These are phyloP conservation scores for Linanthus parryae DNA, from an alignment of 148 eudicot genomes.

Conservation along the genomic window DNA sequence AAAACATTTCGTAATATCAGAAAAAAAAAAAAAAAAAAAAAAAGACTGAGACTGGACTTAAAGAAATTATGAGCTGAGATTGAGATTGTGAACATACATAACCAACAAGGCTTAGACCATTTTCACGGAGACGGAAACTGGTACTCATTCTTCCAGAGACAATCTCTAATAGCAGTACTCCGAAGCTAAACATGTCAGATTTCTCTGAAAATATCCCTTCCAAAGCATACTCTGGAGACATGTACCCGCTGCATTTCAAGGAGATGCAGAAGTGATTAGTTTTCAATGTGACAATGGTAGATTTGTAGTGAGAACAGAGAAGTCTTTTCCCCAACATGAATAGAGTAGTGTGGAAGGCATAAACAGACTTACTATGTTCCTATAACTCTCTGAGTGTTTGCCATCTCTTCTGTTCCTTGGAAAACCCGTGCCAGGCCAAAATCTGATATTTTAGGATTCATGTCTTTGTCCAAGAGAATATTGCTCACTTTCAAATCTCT, in stretches of 20 bases:
- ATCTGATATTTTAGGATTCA: conserved; percentile 17
- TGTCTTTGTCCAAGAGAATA: conserved; percentile 17
- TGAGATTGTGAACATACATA: no score
- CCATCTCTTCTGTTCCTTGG: neutral
- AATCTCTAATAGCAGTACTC: conserved; percentile 1
- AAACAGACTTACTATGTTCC: conserved; percentile 1
- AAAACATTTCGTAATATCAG: neutral
- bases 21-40: no score
- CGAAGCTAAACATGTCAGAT: neutral
- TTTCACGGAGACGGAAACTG: neutral
- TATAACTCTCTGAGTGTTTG: conserved; percentile 5
- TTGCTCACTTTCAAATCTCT: conserved; percentile 26
- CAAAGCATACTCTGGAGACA: conserved; percentile 7
- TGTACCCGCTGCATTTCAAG: conserved; percentile 1
- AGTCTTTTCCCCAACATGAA: no score
- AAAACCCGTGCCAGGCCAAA: conserved; percentile 1
- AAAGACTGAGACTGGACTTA: no score
- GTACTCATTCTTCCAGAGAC: conserved; percentile 1
- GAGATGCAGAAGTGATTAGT: neutral
- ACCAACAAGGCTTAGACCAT: neutral
- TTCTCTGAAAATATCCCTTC: conserved; percentile 2
- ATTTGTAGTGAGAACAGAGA: no score
- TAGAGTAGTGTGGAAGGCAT: no score
- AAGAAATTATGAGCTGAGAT: no score
- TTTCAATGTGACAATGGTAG: no score